Base-by-base conservation (phyloP, 2,329 filamentous ascomycete genomes). In the Camptophora hylomeconis region DNA sequence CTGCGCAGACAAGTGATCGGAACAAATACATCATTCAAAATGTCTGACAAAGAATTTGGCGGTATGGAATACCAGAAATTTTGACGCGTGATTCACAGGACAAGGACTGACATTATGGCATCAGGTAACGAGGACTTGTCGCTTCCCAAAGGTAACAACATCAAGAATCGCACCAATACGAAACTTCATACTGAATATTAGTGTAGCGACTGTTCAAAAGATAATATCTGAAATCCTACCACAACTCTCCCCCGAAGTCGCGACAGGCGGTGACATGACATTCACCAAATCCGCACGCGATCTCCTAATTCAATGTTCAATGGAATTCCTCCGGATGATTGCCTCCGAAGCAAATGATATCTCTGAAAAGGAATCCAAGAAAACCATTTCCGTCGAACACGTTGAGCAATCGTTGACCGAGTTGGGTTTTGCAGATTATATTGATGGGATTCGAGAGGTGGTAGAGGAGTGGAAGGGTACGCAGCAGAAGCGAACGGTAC, bases 271-370 rank as follows among this genome's bases (percentile, higher is more conserved):
- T 21, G 38, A 45, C 23, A 40, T 42, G 41, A 38, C 40, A 2
- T 95, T 95, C 52, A 82, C 86, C 23, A 94, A 93, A 54, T 89
- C 98, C 47, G 86, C 87, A 8, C 78, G 89, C 36, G 89, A 98
- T 50, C 67, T 95, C 3, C 67, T 98, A 29, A 98, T 98, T 48
- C 89, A 95, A 62, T 95, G 89, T 61, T 98, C 89, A 50, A 87
- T 98, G 48, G 89, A 98, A 56, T 98, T 98, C 56, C 94, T 98
- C 56, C 95, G 89, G 11, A 72, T 98, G 48, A 80, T 98, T 45
- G 94, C 86, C n/a, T 92, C 83, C 26, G 87, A 98, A 61, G 89
- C 89, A 38, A 98, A 98, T 57, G 89, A 98, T 48, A 98, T 98
- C 41, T 92, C 86, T 8, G 89, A 98, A 54, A 93, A 93, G 57